Percentiles rank a stretch among this genome's conserved stretches.
Conservation (phyloP, 2,329 filamentous ascomycete species). For the Trichoderma lentiforme region DNA sequence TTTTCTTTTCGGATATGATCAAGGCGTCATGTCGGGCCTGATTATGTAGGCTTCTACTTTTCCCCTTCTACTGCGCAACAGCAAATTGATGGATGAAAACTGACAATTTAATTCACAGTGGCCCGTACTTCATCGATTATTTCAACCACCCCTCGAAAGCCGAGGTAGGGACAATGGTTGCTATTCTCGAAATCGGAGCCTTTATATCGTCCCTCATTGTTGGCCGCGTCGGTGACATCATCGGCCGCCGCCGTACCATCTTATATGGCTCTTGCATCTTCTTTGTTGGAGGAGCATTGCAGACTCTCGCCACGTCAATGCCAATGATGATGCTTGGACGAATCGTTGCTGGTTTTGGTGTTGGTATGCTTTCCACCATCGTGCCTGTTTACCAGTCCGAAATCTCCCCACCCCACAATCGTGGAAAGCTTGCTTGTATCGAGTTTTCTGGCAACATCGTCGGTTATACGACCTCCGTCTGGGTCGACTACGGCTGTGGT, state of each 20-base stretch:
- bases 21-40: slow-evolving; percentile 80
- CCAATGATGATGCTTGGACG: slow-evolving; percentile 84
- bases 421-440: slow-evolving; percentile 93
- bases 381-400: slow-evolving; percentile 93
- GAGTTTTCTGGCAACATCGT: slow-evolving; percentile 97
- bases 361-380: slow-evolving; percentile 86
- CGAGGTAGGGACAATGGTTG: slow-evolving; percentile 94
- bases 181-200: slow-evolving; percentile 90
- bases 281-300: slow-evolving; percentile 76
- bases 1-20: slow-evolving; percentile 86
- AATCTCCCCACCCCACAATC: slow-evolving; percentile 93
- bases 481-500: slow-evolving; percentile 97
- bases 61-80: neutral
- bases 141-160: slow-evolving; percentile 85
- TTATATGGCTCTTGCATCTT: slow-evolving; percentile 92
- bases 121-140: slow-evolving; percentile 83
- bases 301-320: slow-evolving; percentile 79
- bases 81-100: slow-evolving; percentile 4
- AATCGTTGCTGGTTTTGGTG: slow-evolving; percentile 79
- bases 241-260: slow-evolving; percentile 86
- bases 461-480: slow-evolving; percentile 93
- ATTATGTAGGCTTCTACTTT: slow-evolving; percentile 52
- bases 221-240: slow-evolving; percentile 84
- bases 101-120: slow-evolving; percentile 50
- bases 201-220: slow-evolving; percentile 85